phyloP scores from a whole-genome alignment of 2,329 filamentous ascomycete genomes.

The Zymoseptoria tritici region DNA sequence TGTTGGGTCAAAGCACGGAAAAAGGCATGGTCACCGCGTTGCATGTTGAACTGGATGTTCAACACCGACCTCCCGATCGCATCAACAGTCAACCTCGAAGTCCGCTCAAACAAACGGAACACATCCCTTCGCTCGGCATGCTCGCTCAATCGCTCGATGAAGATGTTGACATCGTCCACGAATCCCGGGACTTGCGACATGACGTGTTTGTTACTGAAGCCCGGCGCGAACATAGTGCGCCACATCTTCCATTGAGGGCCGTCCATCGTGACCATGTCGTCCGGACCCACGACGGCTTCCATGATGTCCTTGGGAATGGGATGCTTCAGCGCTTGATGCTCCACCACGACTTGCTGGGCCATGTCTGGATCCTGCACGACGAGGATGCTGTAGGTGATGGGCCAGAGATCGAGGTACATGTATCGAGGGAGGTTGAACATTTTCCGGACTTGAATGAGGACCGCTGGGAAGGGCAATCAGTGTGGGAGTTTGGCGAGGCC shows the following conservation, averaged over 20 bases:
- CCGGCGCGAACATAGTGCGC: constrained; percentile 38
- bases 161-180: constrained; percentile 29
- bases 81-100: constrained; percentile 36
- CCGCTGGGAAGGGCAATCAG: background rate
- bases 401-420: constrained; percentile 21
- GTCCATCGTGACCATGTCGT: constrained; percentile 28
- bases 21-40: constrained; percentile 30
- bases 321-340: constrained; percentile 12
- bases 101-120: constrained; percentile 35
- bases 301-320: constrained; percentile 8
- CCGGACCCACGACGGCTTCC: constrained; percentile 13
- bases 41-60: constrained; percentile 32
- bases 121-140: constrained; percentile 31
- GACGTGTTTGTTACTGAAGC: constrained; percentile 33
- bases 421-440: constrained; percentile 16
- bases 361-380: constrained; percentile 15
- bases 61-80: constrained; percentile 36
- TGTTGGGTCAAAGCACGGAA: constrained; percentile 32
- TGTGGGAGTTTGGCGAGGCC: background rate
- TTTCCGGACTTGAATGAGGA: constrained; percentile 5
- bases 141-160: constrained; percentile 28
- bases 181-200: constrained; percentile 34
- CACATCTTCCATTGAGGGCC: constrained; percentile 38
- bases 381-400: constrained; percentile 13
- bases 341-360: constrained; percentile 14